phyloP scores from a whole-genome alignment of 371 early-diverging fungal genomes.

The Mortierella sp. region DNA sequence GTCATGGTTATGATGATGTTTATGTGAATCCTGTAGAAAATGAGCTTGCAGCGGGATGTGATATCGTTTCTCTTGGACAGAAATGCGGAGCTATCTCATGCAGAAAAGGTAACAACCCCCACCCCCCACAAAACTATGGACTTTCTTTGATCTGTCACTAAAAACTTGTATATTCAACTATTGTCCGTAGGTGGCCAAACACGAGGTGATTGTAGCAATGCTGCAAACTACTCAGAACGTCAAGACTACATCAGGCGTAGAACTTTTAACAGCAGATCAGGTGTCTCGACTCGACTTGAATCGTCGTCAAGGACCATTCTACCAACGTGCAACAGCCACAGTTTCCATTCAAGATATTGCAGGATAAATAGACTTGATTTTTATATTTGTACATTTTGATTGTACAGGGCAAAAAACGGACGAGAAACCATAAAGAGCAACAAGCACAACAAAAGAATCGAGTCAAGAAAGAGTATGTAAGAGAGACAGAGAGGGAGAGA shows the following conservation, averaged over 20 bases:
- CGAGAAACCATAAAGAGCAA: too few relatives aligned
- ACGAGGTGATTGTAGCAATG: conserved; percentile 36
- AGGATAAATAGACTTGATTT: conserved; percentile 4
- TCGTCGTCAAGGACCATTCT: conserved; percentile 47
- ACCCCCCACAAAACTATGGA: too few relatives aligned
- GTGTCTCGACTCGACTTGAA: conserved; percentile 25
- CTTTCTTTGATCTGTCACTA: not conserved
- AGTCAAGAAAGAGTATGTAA: conserved; percentile 9
- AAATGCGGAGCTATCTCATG: conserved; percentile 22
- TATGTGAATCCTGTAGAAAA: conserved; percentile 4
- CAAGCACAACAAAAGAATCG: conserved; percentile 3
- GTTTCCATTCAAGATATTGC: conserved; percentile 43
- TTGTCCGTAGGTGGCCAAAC: conserved; percentile 25
- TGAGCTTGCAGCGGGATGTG: conserved; percentile 22
- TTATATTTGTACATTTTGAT: not conserved
- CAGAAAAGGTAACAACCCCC: conserved; percentile 45
- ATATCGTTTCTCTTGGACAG: conserved; percentile 36
- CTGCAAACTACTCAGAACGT: conserved; percentile 20
- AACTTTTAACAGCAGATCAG: conserved; percentile 31
- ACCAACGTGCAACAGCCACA: conserved; percentile 47
- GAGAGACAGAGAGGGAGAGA: conserved; percentile 1
- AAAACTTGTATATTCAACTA: not conserved
- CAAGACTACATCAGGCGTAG: conserved; percentile 2
- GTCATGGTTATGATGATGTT: too few relatives aligned
- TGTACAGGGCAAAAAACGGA: not conserved